phyloP scores from a whole-genome alignment of 805 yeast species.

The Brettanomyces custersianus region DNA sequence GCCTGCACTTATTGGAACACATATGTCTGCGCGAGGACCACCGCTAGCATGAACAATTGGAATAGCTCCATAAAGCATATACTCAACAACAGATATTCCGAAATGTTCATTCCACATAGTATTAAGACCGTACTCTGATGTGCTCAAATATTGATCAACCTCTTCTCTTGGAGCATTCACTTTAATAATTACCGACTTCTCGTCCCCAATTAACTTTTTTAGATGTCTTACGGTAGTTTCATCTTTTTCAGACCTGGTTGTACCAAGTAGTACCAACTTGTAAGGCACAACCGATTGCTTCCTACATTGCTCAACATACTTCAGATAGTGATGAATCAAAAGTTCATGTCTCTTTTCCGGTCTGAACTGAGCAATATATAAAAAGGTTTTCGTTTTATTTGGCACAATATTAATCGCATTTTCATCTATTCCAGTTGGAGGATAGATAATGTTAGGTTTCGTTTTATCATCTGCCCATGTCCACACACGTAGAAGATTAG shows the following conservation, averaged over 20 bases:
- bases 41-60: constrained; percentile 94
- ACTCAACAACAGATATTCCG: constrained; percentile 95
- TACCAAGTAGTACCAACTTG: constrained; percentile 69
- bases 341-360: constrained; percentile 88
- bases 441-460: constrained; percentile 52
- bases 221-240: constrained; percentile 46
- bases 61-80: constrained; percentile 73
- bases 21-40: constrained; percentile 88
- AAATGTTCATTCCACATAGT: constrained; percentile 99
- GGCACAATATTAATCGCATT: constrained; percentile 12
- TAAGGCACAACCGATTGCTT: constrained; percentile 27
- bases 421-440: constrained; percentile 79
- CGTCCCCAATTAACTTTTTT: constrained; percentile 31
- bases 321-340: constrained; percentile 53
- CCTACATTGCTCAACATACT: constrained; percentile 26
- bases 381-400: constrained; percentile 28
- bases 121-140: constrained; percentile 70
- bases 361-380: constrained; percentile 85
- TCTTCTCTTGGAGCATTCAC: constrained; percentile 67
- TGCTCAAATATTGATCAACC: constrained; percentile 44
- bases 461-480: constrained; percentile 25
- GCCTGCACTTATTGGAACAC: constrained; percentile 40
- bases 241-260: constrained; percentile 68
- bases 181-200: constrained; percentile 26
- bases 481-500: constrained; percentile 69